Base-by-base conservation (phyloP, 1,284 basidiomycete genomes). In the Vanrija sp. region DNA sequence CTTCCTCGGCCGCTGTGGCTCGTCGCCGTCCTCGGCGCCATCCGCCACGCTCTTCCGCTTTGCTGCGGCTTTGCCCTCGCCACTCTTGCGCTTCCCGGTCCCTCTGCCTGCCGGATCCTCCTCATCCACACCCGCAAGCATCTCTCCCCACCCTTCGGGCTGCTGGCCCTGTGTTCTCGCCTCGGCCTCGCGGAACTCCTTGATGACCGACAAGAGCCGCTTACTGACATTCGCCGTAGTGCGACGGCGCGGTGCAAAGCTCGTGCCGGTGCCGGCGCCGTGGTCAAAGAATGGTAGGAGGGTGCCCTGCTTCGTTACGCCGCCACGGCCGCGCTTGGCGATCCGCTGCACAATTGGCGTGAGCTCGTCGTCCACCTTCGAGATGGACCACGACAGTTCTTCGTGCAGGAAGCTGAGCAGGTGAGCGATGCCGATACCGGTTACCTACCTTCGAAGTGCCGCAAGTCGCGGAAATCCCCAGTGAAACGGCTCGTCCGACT, bases 391-490 rank as follows among this genome's bases (percentile, higher is more conserved):
- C 16, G 86, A 84, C 8, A 98, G 80, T 69, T 97, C 91, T 51
- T 87, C 82, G 39, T 82, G 81, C 60, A 98, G 80, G 70, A 90
- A 95, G 37, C 89, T 94, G 63, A 3, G 23, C 18, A 36, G 35
- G 41, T 60, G 38, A 54, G 41, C 24, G 45, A 50, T 37, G n/a
- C 41, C 18, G 6, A 25, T 6, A n/a, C 36, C 16, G 39, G 37
- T 8, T 14, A 77, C 85, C 61, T 68, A 91, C 88, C 81, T 77
- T 63, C 92, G 83, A 47, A 97, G 81, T 1, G 86, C 90, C 65
- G 97, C 92, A 2, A 99, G 83, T 69, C 98, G 94, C 6, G 95
- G 93, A 59, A 95, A 79, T 9, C 92, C 95, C 96, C 96, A 99
- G 65, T 91, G 89, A 72, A 99, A 98, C 0, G 89, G 86, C 67